These are phyloP conservation scores for Lasiosphaeriaceae sp. DNA, from an alignment of 495 filamentous ascomycete species.

Conservation along the genomic window DNA sequence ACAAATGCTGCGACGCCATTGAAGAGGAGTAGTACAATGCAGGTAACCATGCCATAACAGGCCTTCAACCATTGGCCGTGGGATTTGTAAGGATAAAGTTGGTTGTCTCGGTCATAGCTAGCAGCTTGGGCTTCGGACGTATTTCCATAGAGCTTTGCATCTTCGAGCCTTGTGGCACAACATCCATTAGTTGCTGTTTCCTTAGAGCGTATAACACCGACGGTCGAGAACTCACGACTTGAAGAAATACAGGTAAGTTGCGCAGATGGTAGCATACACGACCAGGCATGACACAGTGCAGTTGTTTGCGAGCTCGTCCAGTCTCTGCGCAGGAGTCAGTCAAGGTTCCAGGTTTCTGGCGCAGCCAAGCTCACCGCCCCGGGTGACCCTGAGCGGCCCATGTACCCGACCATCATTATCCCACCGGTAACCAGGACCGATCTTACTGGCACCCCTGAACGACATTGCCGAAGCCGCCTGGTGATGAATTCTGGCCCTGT, in stretches of 20 bases:
- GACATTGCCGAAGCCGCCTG: constrained; percentile 24
- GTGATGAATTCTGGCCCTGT: constrained; percentile 39
- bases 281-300: constrained; percentile 43
- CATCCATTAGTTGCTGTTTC: neutral
- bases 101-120: constrained; percentile 41
- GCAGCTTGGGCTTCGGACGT: constrained; percentile 31
- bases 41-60: constrained; percentile 40
- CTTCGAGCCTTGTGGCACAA: constrained; percentile 21
- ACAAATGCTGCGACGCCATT: constrained; percentile 42
- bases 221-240: constrained; percentile 27
- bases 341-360: neutral
- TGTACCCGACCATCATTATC: constrained; percentile 45
- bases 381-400: constrained; percentile 36
- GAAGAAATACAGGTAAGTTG: constrained; percentile 41
- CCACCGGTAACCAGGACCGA: constrained; percentile 45
- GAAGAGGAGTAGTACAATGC: constrained; percentile 41
- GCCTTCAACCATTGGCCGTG: constrained; percentile 46
- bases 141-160: constrained; percentile 30
- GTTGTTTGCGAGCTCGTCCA: constrained; percentile 42
- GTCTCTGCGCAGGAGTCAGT: constrained; percentile 14
- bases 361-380: constrained; percentile 20
- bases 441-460: constrained; percentile 46
- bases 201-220: neutral
- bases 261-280: constrained; percentile 42
- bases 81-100: constrained; percentile 44